phyloP scores from a whole-genome alignment of 768 basidiomycete genomes.

The Strobilomyces dryophilus region DNA sequence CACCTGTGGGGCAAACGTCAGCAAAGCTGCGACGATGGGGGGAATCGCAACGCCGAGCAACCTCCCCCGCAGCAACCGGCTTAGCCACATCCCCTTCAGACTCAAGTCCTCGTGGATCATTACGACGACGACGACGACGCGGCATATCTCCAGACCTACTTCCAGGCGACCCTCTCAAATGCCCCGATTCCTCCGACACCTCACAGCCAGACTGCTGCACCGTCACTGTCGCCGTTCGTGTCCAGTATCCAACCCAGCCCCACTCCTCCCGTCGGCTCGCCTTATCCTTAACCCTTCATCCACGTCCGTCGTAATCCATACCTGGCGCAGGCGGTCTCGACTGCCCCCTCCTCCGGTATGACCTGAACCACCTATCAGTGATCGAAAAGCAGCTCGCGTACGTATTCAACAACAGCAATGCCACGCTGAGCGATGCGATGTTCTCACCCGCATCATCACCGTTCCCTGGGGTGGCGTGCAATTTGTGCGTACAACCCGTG shows the following conservation, averaged over 20 bases:
- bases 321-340: conserved; percentile 36
- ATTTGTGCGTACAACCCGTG: conserved; percentile 75
- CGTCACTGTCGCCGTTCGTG: conserved; percentile 65
- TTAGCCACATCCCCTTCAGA: conserved; percentile 36
- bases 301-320: conserved; percentile 60
- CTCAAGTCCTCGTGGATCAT: conserved; percentile 53
- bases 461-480: conserved; percentile 58
- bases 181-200: conserved; percentile 81
- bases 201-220: conserved; percentile 68
- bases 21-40: conserved; percentile 19
- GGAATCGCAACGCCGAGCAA: conserved; percentile 20
- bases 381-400: conserved; percentile 73
- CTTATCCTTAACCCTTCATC: conserved; percentile 74
- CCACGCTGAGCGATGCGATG: conserved; percentile 63
- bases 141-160: conserved; percentile 56
- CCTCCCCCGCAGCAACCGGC: conserved; percentile 16
- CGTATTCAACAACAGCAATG: conserved; percentile 59
- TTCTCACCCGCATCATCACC: conserved; percentile 75
- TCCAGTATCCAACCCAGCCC: conserved; percentile 53
- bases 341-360: conserved; percentile 38
- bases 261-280: conserved; percentile 60
- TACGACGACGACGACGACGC: conserved; percentile 58
- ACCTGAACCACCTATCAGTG: conserved; percentile 41
- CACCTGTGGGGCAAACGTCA: conserved; percentile 10
- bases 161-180: conserved; percentile 58